phyloP scores from a whole-genome alignment of 768 basidiomycete genomes.

The Tulasnella sp. region DNA sequence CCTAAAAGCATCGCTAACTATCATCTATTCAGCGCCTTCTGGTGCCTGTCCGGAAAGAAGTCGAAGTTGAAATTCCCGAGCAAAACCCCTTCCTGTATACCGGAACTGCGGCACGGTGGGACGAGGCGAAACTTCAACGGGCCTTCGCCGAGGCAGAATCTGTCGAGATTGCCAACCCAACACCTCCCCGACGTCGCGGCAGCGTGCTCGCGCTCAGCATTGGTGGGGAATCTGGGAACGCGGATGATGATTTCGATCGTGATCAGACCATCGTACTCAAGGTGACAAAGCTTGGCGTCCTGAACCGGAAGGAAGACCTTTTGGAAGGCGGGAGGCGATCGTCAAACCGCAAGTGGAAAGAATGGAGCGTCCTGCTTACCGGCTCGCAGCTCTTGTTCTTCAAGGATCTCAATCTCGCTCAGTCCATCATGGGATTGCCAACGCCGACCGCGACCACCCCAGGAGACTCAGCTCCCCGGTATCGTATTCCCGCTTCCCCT shows the following conservation, averaged over 20 bases:
- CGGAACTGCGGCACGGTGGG: constrained; percentile 67
- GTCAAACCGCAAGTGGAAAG: constrained; percentile 81
- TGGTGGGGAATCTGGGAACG: constrained; percentile 19
- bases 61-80: constrained; percentile 59
- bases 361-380: constrained; percentile 83
- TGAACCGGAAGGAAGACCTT: constrained; percentile 77
- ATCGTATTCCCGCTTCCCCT: constrained; percentile 53
- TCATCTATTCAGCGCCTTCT: constrained; percentile 58
- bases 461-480: constrained; percentile 23
- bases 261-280: constrained; percentile 50
- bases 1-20: not conserved
- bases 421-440: not conserved
- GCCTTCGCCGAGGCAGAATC: constrained; percentile 64
- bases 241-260: constrained; percentile 17
- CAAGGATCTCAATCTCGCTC: constrained; percentile 66
- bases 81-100: constrained; percentile 68
- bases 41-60: constrained; percentile 67
- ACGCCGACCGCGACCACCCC: constrained; percentile 40
- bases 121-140: constrained; percentile 65
- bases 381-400: constrained; percentile 91
- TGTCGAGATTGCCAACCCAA: constrained; percentile 58
- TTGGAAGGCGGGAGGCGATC: constrained; percentile 76
- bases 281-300: constrained; percentile 77
- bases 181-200: not conserved
- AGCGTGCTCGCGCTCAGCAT: constrained; percentile 30